Percentiles rank a stretch among this genome's conserved stretches.
phyloP scores from a whole-genome alignment of 345 rosid genomes.

The Bruguiera parviflora region DNA sequence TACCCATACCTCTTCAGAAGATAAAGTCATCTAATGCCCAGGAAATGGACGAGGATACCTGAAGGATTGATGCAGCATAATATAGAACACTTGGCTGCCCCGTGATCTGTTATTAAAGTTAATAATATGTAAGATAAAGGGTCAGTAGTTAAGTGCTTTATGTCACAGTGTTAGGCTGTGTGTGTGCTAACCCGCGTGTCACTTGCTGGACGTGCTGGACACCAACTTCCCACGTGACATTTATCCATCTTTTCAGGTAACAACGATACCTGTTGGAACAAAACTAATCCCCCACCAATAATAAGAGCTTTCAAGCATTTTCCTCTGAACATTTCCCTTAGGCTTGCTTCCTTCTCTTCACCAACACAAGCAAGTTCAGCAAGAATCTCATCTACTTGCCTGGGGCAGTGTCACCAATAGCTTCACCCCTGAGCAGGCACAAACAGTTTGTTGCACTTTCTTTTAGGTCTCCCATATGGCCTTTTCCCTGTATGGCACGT shows the following conservation, averaged over 20 bases:
- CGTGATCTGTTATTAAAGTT: constrained; percentile 62
- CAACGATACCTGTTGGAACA: constrained; percentile 79
- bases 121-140: constrained; percentile 10
- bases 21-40: constrained; percentile 1
- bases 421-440: constrained; percentile 70
- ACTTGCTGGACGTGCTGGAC: too few species aligned
- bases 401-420: constrained; percentile 62
- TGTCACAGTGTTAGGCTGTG: too few species aligned
- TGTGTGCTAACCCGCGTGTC: too few species aligned
- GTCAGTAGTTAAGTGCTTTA: neutral
- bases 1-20: constrained; percentile 1
- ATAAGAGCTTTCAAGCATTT: constrained; percentile 82
- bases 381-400: constrained; percentile 68
- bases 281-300: constrained; percentile 82
- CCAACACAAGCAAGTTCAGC: constrained; percentile 60
- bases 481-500: constrained; percentile 76
- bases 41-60: constrained; percentile 41
- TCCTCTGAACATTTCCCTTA: constrained; percentile 68
- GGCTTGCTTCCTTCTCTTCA: constrained; percentile 61
- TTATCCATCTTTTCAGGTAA: neutral
- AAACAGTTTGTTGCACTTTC: constrained; percentile 61
- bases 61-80: constrained; percentile 84
- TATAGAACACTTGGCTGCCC: constrained; percentile 98
- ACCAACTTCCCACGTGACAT: too few species aligned
- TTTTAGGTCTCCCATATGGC: constrained; percentile 54